Evolutionary conservation across 306 rosid genomes (phyloP).

Genomic region (Acacia melanoxylon): DNA sequence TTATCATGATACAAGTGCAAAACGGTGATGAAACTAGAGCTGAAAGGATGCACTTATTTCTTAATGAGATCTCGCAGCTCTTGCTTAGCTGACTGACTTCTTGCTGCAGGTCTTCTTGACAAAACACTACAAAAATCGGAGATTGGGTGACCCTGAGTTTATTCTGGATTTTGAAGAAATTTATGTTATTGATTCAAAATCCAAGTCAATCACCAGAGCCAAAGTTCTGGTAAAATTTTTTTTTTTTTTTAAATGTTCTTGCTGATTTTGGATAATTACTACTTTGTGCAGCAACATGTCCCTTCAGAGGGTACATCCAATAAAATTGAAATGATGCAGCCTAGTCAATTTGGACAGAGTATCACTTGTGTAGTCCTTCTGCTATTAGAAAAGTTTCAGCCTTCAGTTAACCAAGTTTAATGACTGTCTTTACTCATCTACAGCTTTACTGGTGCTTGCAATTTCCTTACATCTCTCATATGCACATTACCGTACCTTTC

Average conservation of each 20-base stretch:
- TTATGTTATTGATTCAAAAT: slow-evolving; percentile 81
- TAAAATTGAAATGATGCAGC: not conserved
- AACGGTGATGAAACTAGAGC: not conserved
- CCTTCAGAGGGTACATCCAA: not conserved
- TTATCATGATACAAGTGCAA: not conserved
- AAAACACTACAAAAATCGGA: slow-evolving; percentile 83
- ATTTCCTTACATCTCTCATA: not conserved
- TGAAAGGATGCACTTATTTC: slow-evolving; percentile 11
- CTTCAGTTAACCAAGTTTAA: not conserved
- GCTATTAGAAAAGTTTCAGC: not conserved
- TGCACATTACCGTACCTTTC: not conserved
- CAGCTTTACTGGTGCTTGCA: not conserved
- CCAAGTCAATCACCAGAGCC: slow-evolving; percentile 89
- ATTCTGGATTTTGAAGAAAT: slow-evolving; percentile 94
- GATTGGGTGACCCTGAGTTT: slow-evolving; percentile 77
- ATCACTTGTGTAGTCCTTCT: not conserved
- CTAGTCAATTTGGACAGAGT: not conserved
- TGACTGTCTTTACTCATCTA: not conserved
- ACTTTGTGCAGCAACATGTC: slow-evolving; percentile 1
- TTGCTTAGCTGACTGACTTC: slow-evolving; percentile 12
- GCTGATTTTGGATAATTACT: slow-evolving; percentile 21
- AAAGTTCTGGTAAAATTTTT: slow-evolving; percentile 67
- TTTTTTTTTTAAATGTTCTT: not conserved
- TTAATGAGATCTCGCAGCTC: not conserved
- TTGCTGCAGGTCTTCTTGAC: slow-evolving; percentile 78